Evolutionary conservation across 352 stramenopile species (phyloP), one percentile per base, ranked within the genome.

Genomic region (Phytopythium litorale): DNA sequence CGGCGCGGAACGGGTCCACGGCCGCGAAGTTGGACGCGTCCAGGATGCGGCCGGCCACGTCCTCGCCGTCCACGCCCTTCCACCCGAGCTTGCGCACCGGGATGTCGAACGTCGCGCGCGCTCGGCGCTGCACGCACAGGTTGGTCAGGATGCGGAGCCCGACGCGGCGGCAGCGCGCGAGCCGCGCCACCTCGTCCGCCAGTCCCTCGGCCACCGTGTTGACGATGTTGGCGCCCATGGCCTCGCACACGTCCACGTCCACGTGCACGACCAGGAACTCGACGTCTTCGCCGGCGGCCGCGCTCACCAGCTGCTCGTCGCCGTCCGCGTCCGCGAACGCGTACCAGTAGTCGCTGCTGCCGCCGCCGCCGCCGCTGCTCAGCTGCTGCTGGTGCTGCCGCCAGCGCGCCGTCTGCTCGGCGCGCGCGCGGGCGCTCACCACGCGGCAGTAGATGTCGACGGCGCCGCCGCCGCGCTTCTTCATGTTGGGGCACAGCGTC

Each of bases 91-190:
- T 84, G 33, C 66, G 61, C 6, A 93, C 56, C 13, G 87, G 86
- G 50, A 96, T 92, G 56, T 89, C 77, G 50, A 93, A 94, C 28
- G 49, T 65, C 33, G 84, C 63, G 8, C 84, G 81, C 32, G 87
- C 77, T 28, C 86, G 81, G 19, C 87, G 84, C 66, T 92, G 80
- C 73, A 91, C 88, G 65, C 81, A 92, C n/a, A 96, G 75, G 42
- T 96, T 96, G n/a, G 85, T 94, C 60, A 96, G 72, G 62, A 96
- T 96, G 23, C 85, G 84, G n/a, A 96, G 77, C 7, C 87, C 87
- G n/a, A 64, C 68, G 57, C 71, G 82, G 56, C 62, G 73, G 62
- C 79, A 87, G 33, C 73, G 71, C 4, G 84, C 90, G 64, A 95
- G 66, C 15, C 72, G 72, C 12, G 73, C 79, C 19, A 95, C 73